Conservation (phyloP, 768 basidiomycete species). For the Suillus hirtellus region DNA sequence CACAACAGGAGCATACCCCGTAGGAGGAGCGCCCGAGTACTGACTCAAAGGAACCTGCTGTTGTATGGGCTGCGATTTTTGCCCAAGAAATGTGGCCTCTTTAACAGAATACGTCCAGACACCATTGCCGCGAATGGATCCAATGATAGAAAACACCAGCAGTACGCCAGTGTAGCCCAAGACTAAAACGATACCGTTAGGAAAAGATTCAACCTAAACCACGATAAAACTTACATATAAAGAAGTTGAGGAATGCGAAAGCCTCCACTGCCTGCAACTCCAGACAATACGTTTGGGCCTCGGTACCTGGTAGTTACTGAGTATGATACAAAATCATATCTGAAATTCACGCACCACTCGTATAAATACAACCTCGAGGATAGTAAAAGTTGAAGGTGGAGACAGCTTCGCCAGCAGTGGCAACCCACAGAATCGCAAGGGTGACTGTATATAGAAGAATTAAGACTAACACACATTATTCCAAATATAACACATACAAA, state of each 20-base stretch:
- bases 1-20: conserved; percentile 8
- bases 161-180: conserved; percentile 31
- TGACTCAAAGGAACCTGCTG: conserved; percentile 20
- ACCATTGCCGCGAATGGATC: conserved; percentile 28
- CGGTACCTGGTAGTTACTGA: conserved; percentile 15
- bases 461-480: background rate
- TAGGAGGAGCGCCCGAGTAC: conserved; percentile 14
- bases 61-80: conserved; percentile 13
- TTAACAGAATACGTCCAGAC: conserved; percentile 37
- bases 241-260: conserved; percentile 39
- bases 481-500: conserved; percentile 30
- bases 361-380: conserved; percentile 15
- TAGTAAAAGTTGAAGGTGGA: conserved; percentile 6
- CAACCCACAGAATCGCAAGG: conserved; percentile 43
- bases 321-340: background rate
- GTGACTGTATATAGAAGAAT: conserved; percentile 20
- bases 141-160: conserved; percentile 25
- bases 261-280: conserved; percentile 34
- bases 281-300: conserved; percentile 22
- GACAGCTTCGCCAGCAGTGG: conserved; percentile 33
- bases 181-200: conserved; percentile 27
- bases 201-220: background rate
- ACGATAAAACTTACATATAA: conserved; percentile 28
- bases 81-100: conserved; percentile 24
- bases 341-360: conserved; percentile 5